Conservation (phyloP, 2,329 filamentous ascomycete genomes). For the Ambrosiella beaveri region DNA sequence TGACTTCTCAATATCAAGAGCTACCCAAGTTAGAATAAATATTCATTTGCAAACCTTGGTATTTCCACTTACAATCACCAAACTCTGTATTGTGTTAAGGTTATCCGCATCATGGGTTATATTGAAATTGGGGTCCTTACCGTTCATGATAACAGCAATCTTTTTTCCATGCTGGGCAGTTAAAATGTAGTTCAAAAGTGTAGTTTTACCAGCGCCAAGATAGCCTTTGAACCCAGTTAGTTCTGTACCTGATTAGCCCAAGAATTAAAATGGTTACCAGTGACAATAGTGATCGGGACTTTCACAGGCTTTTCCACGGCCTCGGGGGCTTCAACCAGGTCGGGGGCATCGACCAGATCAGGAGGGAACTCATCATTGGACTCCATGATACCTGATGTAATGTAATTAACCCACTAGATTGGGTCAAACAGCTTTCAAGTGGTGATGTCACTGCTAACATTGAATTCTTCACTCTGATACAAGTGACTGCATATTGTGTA, state of each 20-base stretch:
- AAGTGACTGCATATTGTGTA: neutral
- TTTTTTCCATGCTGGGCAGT: slow-evolving; percentile 93
- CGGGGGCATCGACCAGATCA: slow-evolving; percentile 36
- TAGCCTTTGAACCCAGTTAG: slow-evolving; percentile 44
- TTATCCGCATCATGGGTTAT: neutral
- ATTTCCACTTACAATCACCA: slow-evolving; percentile 48
- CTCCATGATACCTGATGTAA: slow-evolving; percentile 30
- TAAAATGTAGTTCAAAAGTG: slow-evolving; percentile 85
- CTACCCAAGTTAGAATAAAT: slow-evolving; percentile 25
- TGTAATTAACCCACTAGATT: neutral
- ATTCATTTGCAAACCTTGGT: neutral
- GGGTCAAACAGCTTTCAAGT: neutral
- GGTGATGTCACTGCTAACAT: neutral
- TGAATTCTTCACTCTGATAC: neutral
- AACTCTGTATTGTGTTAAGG: slow-evolving; percentile 39
- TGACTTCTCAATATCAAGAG: slow-evolving; percentile 88
- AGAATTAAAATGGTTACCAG: slow-evolving; percentile 33
- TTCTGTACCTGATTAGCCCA: neutral
- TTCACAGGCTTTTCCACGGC: slow-evolving; percentile 37
- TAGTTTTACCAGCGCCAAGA: slow-evolving; percentile 88
- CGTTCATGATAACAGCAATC: slow-evolving; percentile 94
- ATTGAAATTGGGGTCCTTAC: slow-evolving; percentile 21
- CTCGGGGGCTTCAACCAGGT: slow-evolving; percentile 19
- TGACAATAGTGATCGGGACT: slow-evolving; percentile 74
- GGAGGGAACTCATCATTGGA: slow-evolving; percentile 51